Percentiles rank a stretch among this genome's conserved stretches.
These are phyloP conservation scores for Phytopythium sindhum DNA, from an alignment of 352 stramenopile genomes.

Conservation along the genomic window DNA sequence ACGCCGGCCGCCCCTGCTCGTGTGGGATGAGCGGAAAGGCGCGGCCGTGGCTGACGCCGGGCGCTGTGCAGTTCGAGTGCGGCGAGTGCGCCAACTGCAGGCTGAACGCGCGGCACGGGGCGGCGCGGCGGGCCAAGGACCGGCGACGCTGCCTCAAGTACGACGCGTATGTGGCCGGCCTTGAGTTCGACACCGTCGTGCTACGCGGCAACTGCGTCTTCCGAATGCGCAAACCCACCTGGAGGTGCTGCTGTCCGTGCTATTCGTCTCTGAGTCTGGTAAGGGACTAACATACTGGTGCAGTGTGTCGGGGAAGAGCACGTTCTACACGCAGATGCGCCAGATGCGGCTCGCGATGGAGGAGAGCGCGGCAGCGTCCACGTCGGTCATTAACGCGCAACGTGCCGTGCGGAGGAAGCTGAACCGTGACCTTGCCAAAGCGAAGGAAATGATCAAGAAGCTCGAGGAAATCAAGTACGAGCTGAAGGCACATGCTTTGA, in stretches of 20 bases:
- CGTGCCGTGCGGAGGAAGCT: constrained; percentile 45
- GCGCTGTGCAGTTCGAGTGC: constrained; percentile 25
- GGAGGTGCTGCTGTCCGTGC: constrained; percentile 28
- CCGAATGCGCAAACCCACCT: constrained; percentile 55
- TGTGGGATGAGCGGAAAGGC: constrained; percentile 43
- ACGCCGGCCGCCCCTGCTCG: constrained; percentile 48
- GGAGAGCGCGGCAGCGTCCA: constrained; percentile 22
- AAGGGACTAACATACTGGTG: neutral
- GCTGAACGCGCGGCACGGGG: constrained; percentile 35
- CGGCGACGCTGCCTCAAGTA: constrained; percentile 46
- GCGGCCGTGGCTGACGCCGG: neutral
- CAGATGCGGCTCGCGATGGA: constrained; percentile 55
- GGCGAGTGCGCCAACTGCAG: constrained; percentile 59
- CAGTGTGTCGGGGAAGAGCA: constrained; percentile 41
- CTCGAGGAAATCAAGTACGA: constrained; percentile 38
- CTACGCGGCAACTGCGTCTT: constrained; percentile 40
- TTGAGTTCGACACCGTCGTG: constrained; percentile 36
- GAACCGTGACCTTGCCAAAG: constrained; percentile 39
- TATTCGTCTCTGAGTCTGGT: neutral
- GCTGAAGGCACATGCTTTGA: neutral
- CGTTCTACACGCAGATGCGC: constrained; percentile 51
- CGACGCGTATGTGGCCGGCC: constrained; percentile 33
- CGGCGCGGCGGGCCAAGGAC: constrained; percentile 8
- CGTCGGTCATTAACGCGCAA: constrained; percentile 31
- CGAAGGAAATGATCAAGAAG: constrained; percentile 36